A percentile compares a stretch with the other conserved stretches of the same genome.
Evolutionary conservation across 176 grass and related monocot species (phyloP).

Genomic region (Zoysia japonica): DNA sequence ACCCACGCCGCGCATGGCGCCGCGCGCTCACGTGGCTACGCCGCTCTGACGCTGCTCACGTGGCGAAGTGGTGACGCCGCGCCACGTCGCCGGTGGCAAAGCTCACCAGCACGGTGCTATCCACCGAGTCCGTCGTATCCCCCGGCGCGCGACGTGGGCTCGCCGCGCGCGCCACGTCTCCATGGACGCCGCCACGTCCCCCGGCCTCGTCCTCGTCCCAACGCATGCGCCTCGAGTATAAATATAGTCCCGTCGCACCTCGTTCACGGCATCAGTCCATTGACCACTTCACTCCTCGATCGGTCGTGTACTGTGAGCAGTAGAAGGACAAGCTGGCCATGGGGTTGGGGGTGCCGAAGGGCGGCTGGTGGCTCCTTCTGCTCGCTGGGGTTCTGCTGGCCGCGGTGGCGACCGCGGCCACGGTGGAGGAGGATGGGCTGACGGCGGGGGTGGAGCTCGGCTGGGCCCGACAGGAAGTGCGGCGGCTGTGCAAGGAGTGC

Average conservation of each 20-base stretch:
- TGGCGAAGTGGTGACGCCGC: not conserved
- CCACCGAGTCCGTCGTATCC: not conserved
- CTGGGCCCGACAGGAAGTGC: not conserved
- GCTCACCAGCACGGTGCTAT: not conserved
- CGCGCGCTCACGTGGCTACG: not conserved
- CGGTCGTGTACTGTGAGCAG: not conserved
- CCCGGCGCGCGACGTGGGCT: slow-evolving; percentile 20
- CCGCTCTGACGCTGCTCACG: not conserved
- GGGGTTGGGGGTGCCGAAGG: not conserved
- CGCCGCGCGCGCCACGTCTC: slow-evolving; percentile 28
- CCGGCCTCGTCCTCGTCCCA: not conserved
- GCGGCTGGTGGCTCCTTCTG: slow-evolving; percentile 6
- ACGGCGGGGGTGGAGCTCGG: not conserved
- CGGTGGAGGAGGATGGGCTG: not conserved
- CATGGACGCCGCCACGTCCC: not conserved
- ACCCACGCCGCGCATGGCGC: not conserved
- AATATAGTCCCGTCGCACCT: too few species aligned
- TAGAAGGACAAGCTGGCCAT: not conserved
- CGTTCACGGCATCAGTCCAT: not conserved
- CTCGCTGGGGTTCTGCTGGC: slow-evolving; percentile 24
- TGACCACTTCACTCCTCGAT: too few species aligned
- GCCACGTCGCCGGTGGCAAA: slow-evolving; percentile 19
- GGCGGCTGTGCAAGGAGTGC: slow-evolving; percentile 36
- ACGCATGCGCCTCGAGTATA: not conserved
- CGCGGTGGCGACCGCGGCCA: not conserved